Conservation (phyloP, 345 rosid species). For the Melastoma malabathricum region DNA sequence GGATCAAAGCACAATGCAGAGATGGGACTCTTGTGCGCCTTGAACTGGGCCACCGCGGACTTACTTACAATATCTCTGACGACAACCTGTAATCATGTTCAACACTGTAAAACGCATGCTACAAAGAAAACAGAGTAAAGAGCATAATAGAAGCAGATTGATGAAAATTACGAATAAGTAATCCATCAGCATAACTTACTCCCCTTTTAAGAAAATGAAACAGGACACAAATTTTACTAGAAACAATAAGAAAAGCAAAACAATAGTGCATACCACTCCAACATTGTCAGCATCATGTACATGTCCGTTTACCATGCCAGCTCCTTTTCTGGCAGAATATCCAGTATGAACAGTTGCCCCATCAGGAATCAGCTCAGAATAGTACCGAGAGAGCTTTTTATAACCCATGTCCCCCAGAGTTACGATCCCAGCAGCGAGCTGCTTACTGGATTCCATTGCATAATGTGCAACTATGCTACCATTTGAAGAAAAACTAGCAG, state of each 20-base stretch:
- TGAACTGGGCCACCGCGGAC: constrained; percentile 60
- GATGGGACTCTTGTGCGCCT: constrained; percentile 86
- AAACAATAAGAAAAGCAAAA: neutral
- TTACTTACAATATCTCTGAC: constrained; percentile 65
- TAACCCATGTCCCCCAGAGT: constrained; percentile 77
- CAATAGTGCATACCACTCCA: constrained; percentile 55
- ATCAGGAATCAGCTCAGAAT: constrained; percentile 64
- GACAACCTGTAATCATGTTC: constrained; percentile 45
- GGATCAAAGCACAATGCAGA: constrained; percentile 89
- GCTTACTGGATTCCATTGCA: constrained; percentile 89
- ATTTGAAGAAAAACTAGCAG: constrained; percentile 38
- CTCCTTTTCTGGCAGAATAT: constrained; percentile 41
- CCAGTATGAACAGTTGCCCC: constrained; percentile 29
- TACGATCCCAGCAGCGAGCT: constrained; percentile 77
- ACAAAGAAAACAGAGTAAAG: too few relatives aligned
- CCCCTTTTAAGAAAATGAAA: neutral
- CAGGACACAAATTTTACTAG: neutral
- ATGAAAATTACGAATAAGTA: too few relatives aligned
- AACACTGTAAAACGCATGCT: neutral
- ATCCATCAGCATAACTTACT: too few relatives aligned
- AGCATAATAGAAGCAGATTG: too few relatives aligned
- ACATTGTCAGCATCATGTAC: constrained; percentile 48
- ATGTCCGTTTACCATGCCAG: constrained; percentile 41
- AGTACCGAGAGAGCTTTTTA: constrained; percentile 56
- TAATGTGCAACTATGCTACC: constrained; percentile 52